Conservation (phyloP, 495 filamentous ascomycete species). For the Tuber brumale region DNA sequence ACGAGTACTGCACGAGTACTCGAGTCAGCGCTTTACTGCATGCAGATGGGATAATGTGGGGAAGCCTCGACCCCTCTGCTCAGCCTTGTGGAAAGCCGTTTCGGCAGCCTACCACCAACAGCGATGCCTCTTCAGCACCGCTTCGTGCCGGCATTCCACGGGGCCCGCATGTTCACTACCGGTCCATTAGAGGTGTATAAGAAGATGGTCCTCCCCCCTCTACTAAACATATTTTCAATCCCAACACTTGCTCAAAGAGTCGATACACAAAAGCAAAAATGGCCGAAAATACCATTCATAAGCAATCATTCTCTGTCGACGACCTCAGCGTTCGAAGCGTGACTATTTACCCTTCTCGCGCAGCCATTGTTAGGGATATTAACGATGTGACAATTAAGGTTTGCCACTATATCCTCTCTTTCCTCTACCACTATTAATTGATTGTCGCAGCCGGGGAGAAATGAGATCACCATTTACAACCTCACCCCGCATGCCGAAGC, state of each 20-base stretch:
- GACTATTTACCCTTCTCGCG: slow-evolving; percentile 56
- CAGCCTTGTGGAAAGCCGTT: neutral
- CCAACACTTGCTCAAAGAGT: neutral
- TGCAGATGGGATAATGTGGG: neutral
- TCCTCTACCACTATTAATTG: neutral
- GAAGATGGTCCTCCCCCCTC: neutral
- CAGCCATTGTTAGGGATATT: slow-evolving; percentile 59
- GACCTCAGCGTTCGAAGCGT: slow-evolving; percentile 56
- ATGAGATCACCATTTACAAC: slow-evolving; percentile 60
- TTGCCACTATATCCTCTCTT: slow-evolving; percentile 12
- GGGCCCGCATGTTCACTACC: neutral
- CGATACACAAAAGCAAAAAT: slow-evolving; percentile 6
- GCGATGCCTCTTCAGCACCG: neutral
- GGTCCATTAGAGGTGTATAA: neutral
- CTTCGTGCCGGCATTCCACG: neutral
- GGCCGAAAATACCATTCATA: slow-evolving; percentile 33
- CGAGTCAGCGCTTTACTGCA: neutral
- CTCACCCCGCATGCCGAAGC: slow-evolving; percentile 59
- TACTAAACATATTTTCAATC: neutral
- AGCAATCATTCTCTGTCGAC: slow-evolving; percentile 49
- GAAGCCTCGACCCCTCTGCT: neutral
- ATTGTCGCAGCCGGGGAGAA: slow-evolving; percentile 50
- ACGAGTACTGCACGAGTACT: too few species aligned
- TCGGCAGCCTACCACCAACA: neutral
- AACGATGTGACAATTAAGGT: slow-evolving; percentile 54